A percentile compares a stretch with the other conserved stretches of the same genome.
Conservation (phyloP, 768 basidiomycete genomes). For the Mycena latifolia region DNA sequence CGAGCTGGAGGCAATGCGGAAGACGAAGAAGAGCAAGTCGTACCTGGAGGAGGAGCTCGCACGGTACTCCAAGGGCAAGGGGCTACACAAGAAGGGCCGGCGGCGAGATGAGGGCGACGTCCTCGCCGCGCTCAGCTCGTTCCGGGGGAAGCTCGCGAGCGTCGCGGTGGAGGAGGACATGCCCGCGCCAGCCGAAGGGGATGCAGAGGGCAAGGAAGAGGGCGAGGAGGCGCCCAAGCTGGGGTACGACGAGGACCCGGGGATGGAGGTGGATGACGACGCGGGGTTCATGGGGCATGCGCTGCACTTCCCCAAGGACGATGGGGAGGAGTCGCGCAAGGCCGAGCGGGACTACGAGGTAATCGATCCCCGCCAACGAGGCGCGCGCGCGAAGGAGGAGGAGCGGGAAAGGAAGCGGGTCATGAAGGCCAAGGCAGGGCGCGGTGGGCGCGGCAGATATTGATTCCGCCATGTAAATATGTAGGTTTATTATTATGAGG, state of each 20-base stretch:
- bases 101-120: conserved; percentile 81
- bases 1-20: conserved; percentile 60
- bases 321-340: conserved; percentile 79
- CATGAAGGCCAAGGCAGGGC: conserved; percentile 47
- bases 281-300: conserved; percentile 79
- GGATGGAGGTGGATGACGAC: conserved; percentile 85
- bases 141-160: conserved; percentile 77
- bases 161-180: conserved; percentile 32
- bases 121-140: conserved; percentile 75
- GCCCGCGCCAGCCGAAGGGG: conserved; percentile 37
- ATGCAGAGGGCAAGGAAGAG: conserved; percentile 40
- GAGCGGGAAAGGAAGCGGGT: conserved; percentile 74
- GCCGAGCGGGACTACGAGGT: conserved; percentile 91
- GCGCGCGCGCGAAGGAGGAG: conserved; percentile 83
- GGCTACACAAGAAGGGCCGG: conserved; percentile 67
- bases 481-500: conserved; percentile 3
- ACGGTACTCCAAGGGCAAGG: conserved; percentile 80
- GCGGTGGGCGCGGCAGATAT: conserved; percentile 42
- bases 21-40: conserved; percentile 73
- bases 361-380: conserved; percentile 83
- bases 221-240: conserved; percentile 38
- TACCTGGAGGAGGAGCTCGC: conserved; percentile 85
- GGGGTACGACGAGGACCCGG: conserved; percentile 55
- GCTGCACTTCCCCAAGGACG: conserved; percentile 83
- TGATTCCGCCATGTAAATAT: neutral